These are phyloP conservation scores for Stramenopiles sp. DNA, from an alignment of 352 stramenopile genomes.

Conservation along the genomic window DNA sequence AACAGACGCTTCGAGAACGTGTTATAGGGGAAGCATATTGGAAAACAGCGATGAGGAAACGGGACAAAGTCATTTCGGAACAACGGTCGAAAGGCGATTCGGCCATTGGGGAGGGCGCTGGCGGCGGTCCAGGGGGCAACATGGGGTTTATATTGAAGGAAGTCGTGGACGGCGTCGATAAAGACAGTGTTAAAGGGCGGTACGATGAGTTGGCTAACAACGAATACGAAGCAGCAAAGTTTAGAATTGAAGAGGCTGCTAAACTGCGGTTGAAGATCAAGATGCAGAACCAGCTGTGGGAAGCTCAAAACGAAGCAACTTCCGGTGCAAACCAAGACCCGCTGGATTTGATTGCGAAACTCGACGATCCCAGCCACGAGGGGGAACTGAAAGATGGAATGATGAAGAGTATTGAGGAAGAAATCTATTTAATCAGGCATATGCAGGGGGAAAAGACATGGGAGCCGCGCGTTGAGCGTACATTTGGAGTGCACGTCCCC, in stretches of 20 bases:
- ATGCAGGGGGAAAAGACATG: neutral
- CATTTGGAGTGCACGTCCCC: neutral
- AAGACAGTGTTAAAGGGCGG: neutral
- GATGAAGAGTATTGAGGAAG: neutral
- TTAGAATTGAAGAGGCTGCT: neutral
- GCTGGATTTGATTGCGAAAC: neutral
- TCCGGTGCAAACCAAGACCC: neutral
- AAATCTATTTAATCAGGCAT: neutral
- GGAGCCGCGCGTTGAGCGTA: neutral
- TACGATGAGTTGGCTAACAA: neutral
- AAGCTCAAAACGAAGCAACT: neutral
- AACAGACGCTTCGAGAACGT: neutral
- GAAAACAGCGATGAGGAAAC: neutral
- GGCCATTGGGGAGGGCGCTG: neutral
- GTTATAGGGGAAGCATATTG: slow-evolving; percentile 4
- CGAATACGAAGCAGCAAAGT: slow-evolving; percentile 8
- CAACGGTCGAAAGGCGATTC: neutral
- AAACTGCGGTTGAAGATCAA: neutral
- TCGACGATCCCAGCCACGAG: neutral
- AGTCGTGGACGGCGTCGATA: neutral
- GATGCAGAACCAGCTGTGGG: neutral
- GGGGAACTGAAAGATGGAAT: neutral
- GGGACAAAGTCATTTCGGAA: neutral
- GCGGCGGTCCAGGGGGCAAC: too few species aligned
- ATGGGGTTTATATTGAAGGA: neutral